phyloP scores from a whole-genome alignment of 2,329 filamentous ascomycete species.

The Pseudocercospora crystallina region DNA sequence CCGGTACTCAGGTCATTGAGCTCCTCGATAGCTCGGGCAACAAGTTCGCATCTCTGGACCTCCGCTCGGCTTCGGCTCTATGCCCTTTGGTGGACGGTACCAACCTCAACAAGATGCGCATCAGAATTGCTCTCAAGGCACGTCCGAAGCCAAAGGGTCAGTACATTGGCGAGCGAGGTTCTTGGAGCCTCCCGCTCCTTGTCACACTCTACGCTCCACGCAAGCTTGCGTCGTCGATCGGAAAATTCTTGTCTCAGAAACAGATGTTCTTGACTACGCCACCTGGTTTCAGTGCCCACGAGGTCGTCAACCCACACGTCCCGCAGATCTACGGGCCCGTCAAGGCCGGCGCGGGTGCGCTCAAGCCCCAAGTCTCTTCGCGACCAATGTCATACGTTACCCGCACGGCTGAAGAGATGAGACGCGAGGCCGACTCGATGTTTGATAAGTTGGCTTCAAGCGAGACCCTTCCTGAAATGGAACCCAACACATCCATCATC shows the following conservation, averaged over 20 bases:
- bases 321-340: slow-evolving; percentile 39
- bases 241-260: slow-evolving; percentile 64
- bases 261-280: slow-evolving; percentile 67
- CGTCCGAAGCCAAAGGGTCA: slow-evolving; percentile 66
- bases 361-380: slow-evolving; percentile 11
- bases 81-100: slow-evolving; percentile 69
- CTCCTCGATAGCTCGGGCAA: slow-evolving; percentile 70
- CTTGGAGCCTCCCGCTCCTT: slow-evolving; percentile 62
- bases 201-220: slow-evolving; percentile 78
- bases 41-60: slow-evolving; percentile 75
- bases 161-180: slow-evolving; percentile 61
- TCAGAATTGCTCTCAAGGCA: slow-evolving; percentile 68
- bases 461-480: slow-evolving; percentile 72
- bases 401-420: slow-evolving; percentile 81
- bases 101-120: slow-evolving; percentile 62
- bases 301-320: slow-evolving; percentile 75
- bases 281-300: slow-evolving; percentile 65
- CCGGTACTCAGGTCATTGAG: slow-evolving; percentile 51
- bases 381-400: slow-evolving; percentile 39
- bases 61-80: slow-evolving; percentile 64
- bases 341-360: neutral
- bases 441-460: slow-evolving; percentile 80
- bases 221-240: slow-evolving; percentile 64
- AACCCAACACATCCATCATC: slow-evolving; percentile 61
- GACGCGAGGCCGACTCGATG: slow-evolving; percentile 78